Evolutionary conservation across 2,329 filamentous ascomycete species (phyloP), one percentile per base, ranked within the genome.

Genomic region (Mycocentrospora acerina): DNA sequence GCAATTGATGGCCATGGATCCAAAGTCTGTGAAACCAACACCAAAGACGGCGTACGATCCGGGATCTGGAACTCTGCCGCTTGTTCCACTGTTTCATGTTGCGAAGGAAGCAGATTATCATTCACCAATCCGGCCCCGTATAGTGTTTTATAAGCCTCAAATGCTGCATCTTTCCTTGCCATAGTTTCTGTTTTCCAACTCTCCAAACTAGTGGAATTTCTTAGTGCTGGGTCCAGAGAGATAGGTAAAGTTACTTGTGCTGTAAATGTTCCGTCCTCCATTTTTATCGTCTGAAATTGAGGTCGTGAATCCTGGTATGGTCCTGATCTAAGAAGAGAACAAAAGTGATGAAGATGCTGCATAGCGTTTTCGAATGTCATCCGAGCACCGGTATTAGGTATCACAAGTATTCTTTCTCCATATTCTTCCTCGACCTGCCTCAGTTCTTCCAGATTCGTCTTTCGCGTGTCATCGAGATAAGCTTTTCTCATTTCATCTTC

Each of bases 301-400:
- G 90, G 89, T 2, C 77, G 71, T 13, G 71, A 70, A 49, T 90
- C 80, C 6, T 83, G 73, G 56, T 82, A 88, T 17, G 79, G 76
- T 1, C 71, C 71, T 0, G 70, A 69, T 0, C 79, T 75, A 1
- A 90, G 62, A 0, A 77, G 75, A 0, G 73, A 71, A 63, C 90
- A 96, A 53, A 96, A 94, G 64, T 95, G 88, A 31, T 86, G 74
- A 2, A 97, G 75, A 62, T 93, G 89, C n/a, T 75, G 67, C 32
- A 84, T 80, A 1, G 88, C 86, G 49, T 86, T 86, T 25, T 87
- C 79, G 2, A 89, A 74, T 9, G 86, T 86, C 11, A 96, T 69
- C 10, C 81, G 67, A 1, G 88, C 88, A 4, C 83, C 54, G 22
- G 62, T 65, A 27, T 27, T 46, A 4, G 42, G 22, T 9, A 66